Evolutionary conservation across 306 rosid genomes (phyloP), one percentile per base, ranked within the genome.

Genomic region (Acacia melanoxylon): DNA sequence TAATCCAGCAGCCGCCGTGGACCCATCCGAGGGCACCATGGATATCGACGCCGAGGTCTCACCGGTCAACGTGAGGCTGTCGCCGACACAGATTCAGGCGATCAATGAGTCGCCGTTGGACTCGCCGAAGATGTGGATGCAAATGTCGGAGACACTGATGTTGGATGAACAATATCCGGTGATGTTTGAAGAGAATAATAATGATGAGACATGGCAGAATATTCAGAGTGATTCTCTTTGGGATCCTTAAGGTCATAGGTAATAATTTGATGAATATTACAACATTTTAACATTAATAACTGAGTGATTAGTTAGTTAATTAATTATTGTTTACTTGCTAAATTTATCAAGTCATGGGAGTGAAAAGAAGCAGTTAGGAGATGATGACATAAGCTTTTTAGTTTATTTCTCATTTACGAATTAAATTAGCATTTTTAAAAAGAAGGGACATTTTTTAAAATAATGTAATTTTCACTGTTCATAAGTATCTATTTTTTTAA

Each of bases 81-180:
- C 90, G 3, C 86, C 86, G 0, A 89, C 84, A 15, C 92, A 89
- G 61, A 89, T 89, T 83, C 89, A 89, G 41, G 90, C 92, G 31
- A 89, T 89, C 79, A 89, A 89, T 15, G 92, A 89, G 33, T 81
- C 85, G 0, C 92, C 92, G 1, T 74, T 89, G 70, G 92, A 89
- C 31, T 89, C 92, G 0, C 90, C 92, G 17, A 82, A 74, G 68
- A 75, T 74, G 35, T 89, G 92, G 92, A 86, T 83, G 92, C 86
- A 86, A 80, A 82, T 80, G 84, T 51, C 86, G 0, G 80, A 88
- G 44, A 62, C 85, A 0, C 72, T 85, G 37, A 83, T 85, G 88
- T 10, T 83, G 71, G 83, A 45, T 37, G 90, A 90, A 71, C 72
- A 86, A 13, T 65, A 61, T 25, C 8, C 86, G 17, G 56, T 54